Evolutionary conservation across 371 early-diverging fungal species (phyloP).

Genomic region (Haplosporangium sp.): DNA sequence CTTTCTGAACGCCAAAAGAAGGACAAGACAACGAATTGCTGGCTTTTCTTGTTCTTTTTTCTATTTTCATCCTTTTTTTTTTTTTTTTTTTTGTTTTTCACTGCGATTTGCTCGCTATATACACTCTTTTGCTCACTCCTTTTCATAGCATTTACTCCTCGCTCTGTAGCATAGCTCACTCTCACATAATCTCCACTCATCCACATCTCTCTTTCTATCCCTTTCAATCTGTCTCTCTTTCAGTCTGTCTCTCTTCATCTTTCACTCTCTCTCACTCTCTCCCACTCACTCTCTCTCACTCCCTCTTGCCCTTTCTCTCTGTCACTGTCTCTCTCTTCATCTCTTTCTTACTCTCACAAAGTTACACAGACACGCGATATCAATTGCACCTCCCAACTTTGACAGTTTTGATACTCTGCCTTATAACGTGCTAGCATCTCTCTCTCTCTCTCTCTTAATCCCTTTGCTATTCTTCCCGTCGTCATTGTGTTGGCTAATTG

Average conservation of each 20-base stretch:
- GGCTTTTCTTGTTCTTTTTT: not conserved
- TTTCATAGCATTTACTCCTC: not conserved
- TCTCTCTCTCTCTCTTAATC: constrained; percentile 4
- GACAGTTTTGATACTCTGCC: too few relatives aligned
- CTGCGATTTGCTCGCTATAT: constrained; percentile 1
- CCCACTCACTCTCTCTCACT: not conserved
- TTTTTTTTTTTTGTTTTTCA: constrained; percentile 5
- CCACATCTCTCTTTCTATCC: not conserved
- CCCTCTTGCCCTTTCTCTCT: not conserved
- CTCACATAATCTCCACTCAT: not conserved
- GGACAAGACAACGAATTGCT: not conserved
- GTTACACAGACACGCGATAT: too few relatives aligned
- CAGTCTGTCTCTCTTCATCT: not conserved
- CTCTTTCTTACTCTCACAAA: not conserved
- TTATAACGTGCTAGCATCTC: too few relatives aligned
- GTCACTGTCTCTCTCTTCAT: constrained; percentile 5
- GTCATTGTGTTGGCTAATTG: not conserved
- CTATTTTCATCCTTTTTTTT: not conserved
- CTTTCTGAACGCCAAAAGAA: not conserved
- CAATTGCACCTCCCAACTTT: too few relatives aligned
- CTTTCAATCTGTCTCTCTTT: constrained; percentile 1
- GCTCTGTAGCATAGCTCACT: not conserved
- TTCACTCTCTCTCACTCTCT: constrained; percentile 1
- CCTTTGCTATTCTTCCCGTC: not conserved
- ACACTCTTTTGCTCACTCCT: not conserved